phyloP scores from a whole-genome alignment of 169 alveolate species.

The Plasmodium adleri region DNA sequence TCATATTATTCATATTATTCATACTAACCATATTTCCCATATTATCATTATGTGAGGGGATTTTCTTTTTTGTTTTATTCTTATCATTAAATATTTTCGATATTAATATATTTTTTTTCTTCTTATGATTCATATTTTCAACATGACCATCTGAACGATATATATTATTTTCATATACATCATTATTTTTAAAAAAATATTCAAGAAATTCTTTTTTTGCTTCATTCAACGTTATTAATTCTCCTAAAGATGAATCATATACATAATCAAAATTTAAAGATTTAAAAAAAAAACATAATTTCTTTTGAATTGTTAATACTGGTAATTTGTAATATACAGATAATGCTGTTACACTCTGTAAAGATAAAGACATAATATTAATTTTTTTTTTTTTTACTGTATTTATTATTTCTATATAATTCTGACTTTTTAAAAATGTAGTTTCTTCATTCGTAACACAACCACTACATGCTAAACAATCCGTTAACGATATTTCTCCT shows the following conservation, averaged over 20 bases:
- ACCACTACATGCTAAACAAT: slow-evolving; percentile 94
- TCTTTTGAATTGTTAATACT: slow-evolving; percentile 52
- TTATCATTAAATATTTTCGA: background rate
- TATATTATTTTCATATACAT: background rate
- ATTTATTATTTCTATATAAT: slow-evolving; percentile 85
- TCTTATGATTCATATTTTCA: background rate
- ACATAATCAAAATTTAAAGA: slow-evolving; percentile 76
- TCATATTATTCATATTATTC: background rate
- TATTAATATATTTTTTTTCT: background rate
- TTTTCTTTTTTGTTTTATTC: background rate
- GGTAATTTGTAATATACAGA: slow-evolving; percentile 78
- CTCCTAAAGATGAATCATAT: slow-evolving; percentile 76
- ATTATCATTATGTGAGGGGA: background rate
- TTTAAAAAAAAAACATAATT: slow-evolving; percentile 77
- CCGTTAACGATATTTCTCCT: slow-evolving; percentile 82
- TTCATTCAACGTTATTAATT: slow-evolving; percentile 68
- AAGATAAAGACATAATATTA: slow-evolving; percentile 85
- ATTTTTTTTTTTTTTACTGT: slow-evolving; percentile 54
- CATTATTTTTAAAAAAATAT: slow-evolving; percentile 21
- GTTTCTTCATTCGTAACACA: slow-evolving; percentile 94
- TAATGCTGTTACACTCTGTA: slow-evolving; percentile 88
- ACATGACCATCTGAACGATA: background rate
- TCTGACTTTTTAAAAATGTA: slow-evolving; percentile 86
- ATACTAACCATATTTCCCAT: background rate
- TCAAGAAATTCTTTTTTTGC: slow-evolving; percentile 70